A percentile compares a stretch with the other conserved stretches of the same genome.
Conservation (phyloP, 2,329 filamentous ascomycete species). For the Colletotrichum paranaense region DNA sequence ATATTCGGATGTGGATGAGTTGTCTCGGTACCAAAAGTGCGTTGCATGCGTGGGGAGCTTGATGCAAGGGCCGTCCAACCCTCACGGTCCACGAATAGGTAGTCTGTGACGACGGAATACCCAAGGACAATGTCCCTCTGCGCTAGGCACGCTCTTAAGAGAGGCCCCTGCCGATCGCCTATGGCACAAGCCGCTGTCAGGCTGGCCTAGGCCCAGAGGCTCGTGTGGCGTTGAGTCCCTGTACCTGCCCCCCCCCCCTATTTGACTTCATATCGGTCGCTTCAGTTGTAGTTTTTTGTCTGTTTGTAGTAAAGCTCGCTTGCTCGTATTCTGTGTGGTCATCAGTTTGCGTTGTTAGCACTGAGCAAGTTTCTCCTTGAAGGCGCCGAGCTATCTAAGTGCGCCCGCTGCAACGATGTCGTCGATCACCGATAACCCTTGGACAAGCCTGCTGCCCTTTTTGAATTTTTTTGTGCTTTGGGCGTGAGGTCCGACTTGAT, state of each 20-base stretch:
- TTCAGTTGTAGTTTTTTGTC: not conserved
- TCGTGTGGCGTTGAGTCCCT: not conserved
- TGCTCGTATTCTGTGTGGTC: not conserved
- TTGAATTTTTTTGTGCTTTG: not conserved
- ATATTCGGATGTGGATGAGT: not conserved
- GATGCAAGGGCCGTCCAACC: not conserved
- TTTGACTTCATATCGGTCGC: not conserved
- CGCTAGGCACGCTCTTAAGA: not conserved
- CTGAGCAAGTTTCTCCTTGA: not conserved
- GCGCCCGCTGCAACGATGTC: not conserved
- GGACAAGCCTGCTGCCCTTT: not conserved
- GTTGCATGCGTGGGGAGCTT: not conserved
- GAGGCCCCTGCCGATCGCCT: constrained; percentile 15
- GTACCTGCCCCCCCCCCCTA: not conserved
- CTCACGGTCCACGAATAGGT: not conserved
- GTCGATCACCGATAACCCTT: not conserved
- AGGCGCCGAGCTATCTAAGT: not conserved
- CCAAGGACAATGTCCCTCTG: not conserved
- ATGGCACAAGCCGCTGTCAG: constrained; percentile 20
- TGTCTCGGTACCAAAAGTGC: constrained; percentile 1
- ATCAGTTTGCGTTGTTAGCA: not conserved
- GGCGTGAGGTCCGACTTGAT: not conserved
- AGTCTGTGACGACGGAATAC: not conserved
- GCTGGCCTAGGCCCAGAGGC: not conserved
- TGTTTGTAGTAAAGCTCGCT: not conserved